Conservation (phyloP, 257 asterid species). For the Marsdenia floribunda region DNA sequence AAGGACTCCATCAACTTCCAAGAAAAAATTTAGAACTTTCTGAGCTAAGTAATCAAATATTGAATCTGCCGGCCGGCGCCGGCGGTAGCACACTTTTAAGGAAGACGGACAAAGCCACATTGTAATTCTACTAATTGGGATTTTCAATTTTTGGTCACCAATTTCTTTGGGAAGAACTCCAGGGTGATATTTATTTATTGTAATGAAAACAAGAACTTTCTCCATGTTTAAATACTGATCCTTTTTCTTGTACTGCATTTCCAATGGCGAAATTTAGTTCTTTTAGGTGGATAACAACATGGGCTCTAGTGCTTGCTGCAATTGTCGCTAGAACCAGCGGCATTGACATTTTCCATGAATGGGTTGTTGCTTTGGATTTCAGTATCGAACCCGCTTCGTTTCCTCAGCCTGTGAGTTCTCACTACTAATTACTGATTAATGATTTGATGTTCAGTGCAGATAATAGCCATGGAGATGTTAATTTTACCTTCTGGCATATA, state of each 20-base stretch:
- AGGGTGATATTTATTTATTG: no score
- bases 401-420: slow-evolving; percentile 25
- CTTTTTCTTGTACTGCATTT: not conserved
- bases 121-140: no score
- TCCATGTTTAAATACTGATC: no score
- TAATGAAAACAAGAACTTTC: no score
- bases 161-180: no score
- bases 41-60: no score
- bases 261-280: slow-evolving; percentile 16
- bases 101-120: no score
- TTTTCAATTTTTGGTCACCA: no score
- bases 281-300: slow-evolving; percentile 13
- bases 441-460: not conserved
- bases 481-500: not conserved
- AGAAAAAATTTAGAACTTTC: no score
- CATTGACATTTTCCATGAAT: slow-evolving; percentile 26
- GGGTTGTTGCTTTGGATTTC: slow-evolving; percentile 29
- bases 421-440: not conserved
- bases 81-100: no score
- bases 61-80: no score
- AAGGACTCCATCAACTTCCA: no score
- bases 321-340: slow-evolving; percentile 12
- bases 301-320: not conserved
- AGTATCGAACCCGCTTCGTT: slow-evolving; percentile 11
- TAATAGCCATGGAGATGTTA: not conserved